Evolutionary conservation across 2,329 filamentous ascomycete species (phyloP).

Genomic region (Verticillium alfalfae): DNA sequence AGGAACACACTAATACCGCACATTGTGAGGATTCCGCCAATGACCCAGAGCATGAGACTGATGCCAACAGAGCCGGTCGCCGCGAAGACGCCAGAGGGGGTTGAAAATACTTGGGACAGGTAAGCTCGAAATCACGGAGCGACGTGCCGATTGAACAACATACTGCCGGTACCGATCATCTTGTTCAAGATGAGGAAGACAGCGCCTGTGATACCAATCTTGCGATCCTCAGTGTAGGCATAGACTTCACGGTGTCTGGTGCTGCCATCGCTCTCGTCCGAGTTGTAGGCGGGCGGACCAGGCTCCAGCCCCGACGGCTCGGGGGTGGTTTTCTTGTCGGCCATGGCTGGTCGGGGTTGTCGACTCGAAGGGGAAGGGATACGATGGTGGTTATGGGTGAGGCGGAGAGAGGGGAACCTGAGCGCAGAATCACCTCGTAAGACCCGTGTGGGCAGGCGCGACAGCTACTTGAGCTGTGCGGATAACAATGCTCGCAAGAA

Average conservation of each 20-base stretch:
- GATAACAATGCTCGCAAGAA: background rate
- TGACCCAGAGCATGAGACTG: slow-evolving; percentile 25
- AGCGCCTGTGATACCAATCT: slow-evolving; percentile 47
- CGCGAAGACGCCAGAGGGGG: slow-evolving; percentile 45
- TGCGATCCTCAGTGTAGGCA: slow-evolving; percentile 27
- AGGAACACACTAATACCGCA: slow-evolving; percentile 56
- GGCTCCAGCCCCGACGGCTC: background rate
- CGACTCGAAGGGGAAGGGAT: background rate
- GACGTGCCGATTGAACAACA: slow-evolving; percentile 13
- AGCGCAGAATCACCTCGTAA: background rate
- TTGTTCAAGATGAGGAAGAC: slow-evolving; percentile 52
- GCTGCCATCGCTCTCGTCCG: background rate
- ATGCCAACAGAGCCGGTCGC: slow-evolving; percentile 47
- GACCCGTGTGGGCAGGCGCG: background rate
- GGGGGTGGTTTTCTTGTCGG: background rate
- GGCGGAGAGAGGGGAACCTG: background rate
- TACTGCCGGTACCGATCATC: slow-evolving; percentile 54
- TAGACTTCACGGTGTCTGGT: background rate
- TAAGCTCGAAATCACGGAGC: background rate
- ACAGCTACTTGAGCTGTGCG: background rate
- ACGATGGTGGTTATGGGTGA: background rate
- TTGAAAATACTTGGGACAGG: slow-evolving; percentile 40
- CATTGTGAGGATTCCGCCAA: slow-evolving; percentile 45
- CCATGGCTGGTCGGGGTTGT: background rate
- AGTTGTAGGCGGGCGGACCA: background rate